Base-by-base conservation (phyloP, 140 eudicot genomes). In the Oenanthe javanica region DNA sequence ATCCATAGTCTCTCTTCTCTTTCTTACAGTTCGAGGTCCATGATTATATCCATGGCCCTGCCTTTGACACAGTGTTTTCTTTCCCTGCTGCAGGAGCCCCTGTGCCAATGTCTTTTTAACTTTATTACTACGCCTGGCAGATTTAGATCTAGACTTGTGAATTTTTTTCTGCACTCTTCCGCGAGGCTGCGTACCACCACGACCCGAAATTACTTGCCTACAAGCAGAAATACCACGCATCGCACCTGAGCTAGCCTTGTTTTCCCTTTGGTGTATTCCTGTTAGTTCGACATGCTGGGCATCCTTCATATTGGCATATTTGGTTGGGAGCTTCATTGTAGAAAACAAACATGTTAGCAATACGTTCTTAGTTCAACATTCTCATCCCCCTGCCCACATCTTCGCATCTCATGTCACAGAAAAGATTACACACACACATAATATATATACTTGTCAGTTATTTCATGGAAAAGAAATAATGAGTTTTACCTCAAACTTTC, bases 181-280 rank as follows among this genome's bases (percentile, higher is more conserved):
- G 36, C 96, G 91, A n/a, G 93, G 90, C 46, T 87, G 90, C 40
- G 88, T 89, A 14, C 90, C 85, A 52, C 92, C 88, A 72, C 91
- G 87, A 16, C 88, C 83, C 27, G 50, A 45, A 70, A 77, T 51
- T 9, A 27, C 85, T 61, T 80, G 87, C 84, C 76, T 85, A 64
- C 73, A 18, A 14, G 49, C 45, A 6, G 86, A 76, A 75, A 82
- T 82, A 1, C 82, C 83, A 45, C 82, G 84, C 19, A 42, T 42
- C 57, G 76, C 81, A 38, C 55, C 73, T 18, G 51, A 36, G 66
- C 81, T 78, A 51, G 52, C 75, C 87, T 79, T 79, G 77, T 78
- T 86, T 49, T 82, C 85, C 19, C 71, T 19, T 13, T 75, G 80
- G 72, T 84, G 87, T 4, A 79, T n/a, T 13, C 80, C 89, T 5